These are phyloP conservation scores for Physcomitrellopsis africana DNA, from an alignment of 225 moss, liverwort and hornwort genomes.

Conservation along the genomic window DNA sequence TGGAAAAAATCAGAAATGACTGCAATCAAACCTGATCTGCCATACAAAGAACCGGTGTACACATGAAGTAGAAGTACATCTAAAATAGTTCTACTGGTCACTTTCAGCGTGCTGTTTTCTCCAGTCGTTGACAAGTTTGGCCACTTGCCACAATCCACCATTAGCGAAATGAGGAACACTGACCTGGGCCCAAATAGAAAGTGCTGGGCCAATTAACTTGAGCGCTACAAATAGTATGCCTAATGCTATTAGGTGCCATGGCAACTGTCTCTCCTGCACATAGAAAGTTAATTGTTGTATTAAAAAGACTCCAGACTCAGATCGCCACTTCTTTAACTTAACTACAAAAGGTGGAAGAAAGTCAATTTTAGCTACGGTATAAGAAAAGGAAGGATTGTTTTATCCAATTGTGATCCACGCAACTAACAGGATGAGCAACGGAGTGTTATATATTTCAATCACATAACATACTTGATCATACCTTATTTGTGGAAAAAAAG, in stretches of 20 bases:
- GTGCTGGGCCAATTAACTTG: constrained; percentile 55
- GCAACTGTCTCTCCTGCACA: constrained; percentile 41
- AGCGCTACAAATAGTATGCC: constrained; percentile 42
- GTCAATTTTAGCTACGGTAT: no score
- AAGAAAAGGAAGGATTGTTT: no score
- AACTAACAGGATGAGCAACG: neutral
- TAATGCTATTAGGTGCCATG: constrained; percentile 57
- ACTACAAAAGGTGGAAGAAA: neutral
- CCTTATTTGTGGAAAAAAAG: no score
- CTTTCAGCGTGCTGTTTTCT: constrained; percentile 46
- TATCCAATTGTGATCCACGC: neutral
- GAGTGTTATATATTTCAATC: neutral
- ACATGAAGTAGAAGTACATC: constrained; percentile 25
- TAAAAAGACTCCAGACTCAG: neutral
- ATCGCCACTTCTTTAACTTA: constrained; percentile 18
- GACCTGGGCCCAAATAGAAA: constrained; percentile 57
- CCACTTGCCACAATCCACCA: constrained; percentile 62
- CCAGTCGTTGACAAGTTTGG: constrained; percentile 53
- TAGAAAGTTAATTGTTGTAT: constrained; percentile 9
- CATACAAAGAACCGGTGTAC: neutral
- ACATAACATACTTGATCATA: neutral
- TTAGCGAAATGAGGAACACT: constrained; percentile 65
- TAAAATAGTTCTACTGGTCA: constrained; percentile 28
- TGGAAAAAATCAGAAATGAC: neutral
- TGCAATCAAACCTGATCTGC: constrained; percentile 12